phyloP scores from a whole-genome alignment of 345 rosid genomes.

The Geranium rotundifolium region DNA sequence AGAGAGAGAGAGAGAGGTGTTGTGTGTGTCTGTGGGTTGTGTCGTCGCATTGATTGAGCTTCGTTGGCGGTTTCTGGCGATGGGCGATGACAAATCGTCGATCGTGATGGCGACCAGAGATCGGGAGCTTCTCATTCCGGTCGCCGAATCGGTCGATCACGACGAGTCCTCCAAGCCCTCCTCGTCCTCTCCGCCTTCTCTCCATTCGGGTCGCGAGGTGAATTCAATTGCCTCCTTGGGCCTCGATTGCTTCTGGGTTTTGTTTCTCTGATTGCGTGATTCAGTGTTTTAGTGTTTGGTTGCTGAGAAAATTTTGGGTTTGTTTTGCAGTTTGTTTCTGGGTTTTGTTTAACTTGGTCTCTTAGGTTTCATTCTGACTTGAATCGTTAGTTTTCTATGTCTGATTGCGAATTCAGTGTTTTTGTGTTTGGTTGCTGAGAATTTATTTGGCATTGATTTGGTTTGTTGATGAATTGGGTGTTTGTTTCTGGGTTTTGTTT shows the following conservation, averaged over 20 bases:
- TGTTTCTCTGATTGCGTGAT: neutral
- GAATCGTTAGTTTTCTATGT: neutral
- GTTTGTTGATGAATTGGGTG: neutral
- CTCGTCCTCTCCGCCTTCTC: constrained; percentile 53
- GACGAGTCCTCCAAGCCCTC: constrained; percentile 50
- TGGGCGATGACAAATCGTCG: constrained; percentile 30
- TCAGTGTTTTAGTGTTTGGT: neutral
- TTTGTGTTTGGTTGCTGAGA: neutral
- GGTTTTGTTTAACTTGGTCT: too few relatives aligned
- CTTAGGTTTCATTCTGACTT: too few relatives aligned
- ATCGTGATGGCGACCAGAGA: constrained; percentile 60
- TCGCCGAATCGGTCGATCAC: constrained; percentile 36
- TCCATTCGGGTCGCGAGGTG: constrained; percentile 86
- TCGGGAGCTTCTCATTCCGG: constrained; percentile 90
- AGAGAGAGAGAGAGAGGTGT: neutral
- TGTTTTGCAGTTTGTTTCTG: too few relatives aligned
- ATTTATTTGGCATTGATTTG: neutral
- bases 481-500: neutral
- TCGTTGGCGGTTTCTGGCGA: constrained; percentile 3
- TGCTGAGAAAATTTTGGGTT: neutral
- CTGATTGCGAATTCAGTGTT: neutral
- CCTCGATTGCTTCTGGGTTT: neutral
- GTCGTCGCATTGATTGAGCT: neutral
- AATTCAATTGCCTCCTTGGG: too few relatives aligned
- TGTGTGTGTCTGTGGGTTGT: neutral